These are phyloP conservation scores for Mortierella sp. DNA, from an alignment of 371 early-diverging fungal species.

Conservation along the genomic window DNA sequence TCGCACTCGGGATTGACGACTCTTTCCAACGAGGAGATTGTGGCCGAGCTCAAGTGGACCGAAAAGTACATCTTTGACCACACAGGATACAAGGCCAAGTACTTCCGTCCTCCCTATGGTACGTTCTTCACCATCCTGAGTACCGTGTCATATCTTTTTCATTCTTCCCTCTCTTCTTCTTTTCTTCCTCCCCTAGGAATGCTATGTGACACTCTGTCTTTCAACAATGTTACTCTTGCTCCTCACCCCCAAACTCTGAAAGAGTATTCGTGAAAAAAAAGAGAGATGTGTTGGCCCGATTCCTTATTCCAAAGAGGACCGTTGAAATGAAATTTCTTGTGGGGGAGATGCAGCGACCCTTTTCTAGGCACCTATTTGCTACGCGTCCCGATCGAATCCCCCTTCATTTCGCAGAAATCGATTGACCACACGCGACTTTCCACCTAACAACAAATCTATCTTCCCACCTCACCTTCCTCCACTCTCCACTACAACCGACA, in stretches of 20 bases:
- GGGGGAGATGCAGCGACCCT: not conserved
- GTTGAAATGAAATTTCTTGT: not conserved
- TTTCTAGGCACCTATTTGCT: not conserved
- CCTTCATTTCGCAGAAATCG: not conserved
- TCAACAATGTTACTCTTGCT: not conserved
- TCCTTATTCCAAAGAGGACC: constrained; percentile 21
- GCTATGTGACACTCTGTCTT: not conserved
- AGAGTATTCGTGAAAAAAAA: not conserved
- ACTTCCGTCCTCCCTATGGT: constrained; percentile 70
- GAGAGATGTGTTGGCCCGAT: not conserved
- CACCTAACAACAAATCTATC: too few species aligned
- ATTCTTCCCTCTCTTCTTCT: not conserved
- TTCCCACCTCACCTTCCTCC: not conserved
- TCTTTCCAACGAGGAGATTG: constrained; percentile 70
- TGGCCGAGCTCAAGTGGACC: constrained; percentile 76
- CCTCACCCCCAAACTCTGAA: not conserved
- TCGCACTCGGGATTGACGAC: constrained; percentile 74
- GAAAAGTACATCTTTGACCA: constrained; percentile 71
- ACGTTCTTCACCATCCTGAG: too few species aligned
- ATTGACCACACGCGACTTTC: too few species aligned
- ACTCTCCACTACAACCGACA: not conserved
- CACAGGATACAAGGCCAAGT: constrained; percentile 71
- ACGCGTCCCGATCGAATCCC: not conserved
- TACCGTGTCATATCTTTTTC: not conserved
- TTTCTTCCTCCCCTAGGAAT: not conserved